Conservation (phyloP, 2,329 filamentous ascomycete species). For the Exserohilum turcica region DNA sequence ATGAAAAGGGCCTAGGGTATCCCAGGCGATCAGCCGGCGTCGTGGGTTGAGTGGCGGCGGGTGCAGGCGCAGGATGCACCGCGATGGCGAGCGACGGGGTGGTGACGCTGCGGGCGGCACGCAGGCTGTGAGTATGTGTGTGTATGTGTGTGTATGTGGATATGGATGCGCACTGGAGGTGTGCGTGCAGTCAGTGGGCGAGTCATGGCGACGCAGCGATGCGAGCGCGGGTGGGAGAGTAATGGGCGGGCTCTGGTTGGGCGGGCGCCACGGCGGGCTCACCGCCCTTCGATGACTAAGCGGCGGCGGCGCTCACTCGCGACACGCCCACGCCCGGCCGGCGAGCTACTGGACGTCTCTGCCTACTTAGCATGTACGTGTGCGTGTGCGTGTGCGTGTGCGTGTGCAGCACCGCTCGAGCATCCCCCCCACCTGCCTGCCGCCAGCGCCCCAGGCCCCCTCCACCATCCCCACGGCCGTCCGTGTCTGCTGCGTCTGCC, state of each 20-base stretch:
- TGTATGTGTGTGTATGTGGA: too few species aligned
- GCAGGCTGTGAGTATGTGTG: background rate
- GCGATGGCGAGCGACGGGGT: background rate
- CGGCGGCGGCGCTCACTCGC: background rate
- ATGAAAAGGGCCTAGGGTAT: conserved; percentile 10
- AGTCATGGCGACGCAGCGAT: too few species aligned
- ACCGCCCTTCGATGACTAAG: conserved; percentile 14
- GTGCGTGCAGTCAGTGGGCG: too few species aligned
- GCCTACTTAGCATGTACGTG: too few species aligned
- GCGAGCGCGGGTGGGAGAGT: background rate
- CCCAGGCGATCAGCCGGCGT: conserved; percentile 8
- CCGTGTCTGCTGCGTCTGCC: background rate
- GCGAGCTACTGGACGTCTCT: too few species aligned
- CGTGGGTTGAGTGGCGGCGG: background rate
- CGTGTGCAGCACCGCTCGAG: background rate
- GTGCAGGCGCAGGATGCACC: background rate
- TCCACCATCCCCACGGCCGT: background rate
- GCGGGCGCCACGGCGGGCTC: background rate
- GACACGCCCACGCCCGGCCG: conserved; percentile 2
- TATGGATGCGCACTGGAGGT: too few species aligned
- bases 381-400: too few species aligned
- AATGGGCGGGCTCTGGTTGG: background rate
- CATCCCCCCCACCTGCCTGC: background rate
- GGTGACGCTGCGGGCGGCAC: background rate
- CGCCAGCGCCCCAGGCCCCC: background rate